Evolutionary conservation across 2,329 filamentous ascomycete genomes (phyloP), one percentile per base, ranked within the genome.

Genomic region (Blumeriella jaapii): DNA sequence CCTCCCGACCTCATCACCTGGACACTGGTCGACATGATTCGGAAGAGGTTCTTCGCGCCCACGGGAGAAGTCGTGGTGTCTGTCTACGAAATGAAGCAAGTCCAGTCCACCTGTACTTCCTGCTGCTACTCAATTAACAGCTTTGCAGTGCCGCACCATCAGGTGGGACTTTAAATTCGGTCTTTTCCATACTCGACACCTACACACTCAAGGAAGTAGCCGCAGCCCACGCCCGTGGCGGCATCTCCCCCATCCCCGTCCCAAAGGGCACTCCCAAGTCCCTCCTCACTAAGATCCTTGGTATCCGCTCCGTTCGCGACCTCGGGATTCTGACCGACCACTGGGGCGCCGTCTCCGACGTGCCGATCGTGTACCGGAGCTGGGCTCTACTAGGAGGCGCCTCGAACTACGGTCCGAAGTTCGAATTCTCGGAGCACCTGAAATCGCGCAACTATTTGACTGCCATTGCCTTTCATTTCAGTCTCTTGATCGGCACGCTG

Each of bases 91-190:
- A 28, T 65, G 20, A 56, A 48, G 63, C 65, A 52, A 40, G 56
- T n/a, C n/a, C n/a, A n/a, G n/a, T n/a, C n/a, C n/a, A n/a, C n/a
- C n/a, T n/a, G n/a, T 40, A 6, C 12, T 23, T 25, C n/a, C 3
- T 5, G 11, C 5, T 5, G 4, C 16, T 12, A 1, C 11, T 38
- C 15, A 8, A 7, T 26, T 35, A 13, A 47, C 26, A 37, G 31
- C 28, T 22, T 13, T 23, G n/a, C 55, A 71, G 65, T 28, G 55
- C 60, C 16, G 49, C 58, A 1, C 67, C 72, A 2, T 80, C 75
- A 1, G 76, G 76, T n/a, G 77, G 77, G 29, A 78, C 82, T 2
- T 59, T 87, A 4, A 66, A 71, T 20, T 86, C 84, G 0, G 61
- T 76, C 3, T 56, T 95, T 10, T 68, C 55, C 29, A 45, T 75